Evolutionary conservation across 345 rosid genomes (phyloP), one percentile per base, ranked within the genome.

Genomic region (Acer saccharum): DNA sequence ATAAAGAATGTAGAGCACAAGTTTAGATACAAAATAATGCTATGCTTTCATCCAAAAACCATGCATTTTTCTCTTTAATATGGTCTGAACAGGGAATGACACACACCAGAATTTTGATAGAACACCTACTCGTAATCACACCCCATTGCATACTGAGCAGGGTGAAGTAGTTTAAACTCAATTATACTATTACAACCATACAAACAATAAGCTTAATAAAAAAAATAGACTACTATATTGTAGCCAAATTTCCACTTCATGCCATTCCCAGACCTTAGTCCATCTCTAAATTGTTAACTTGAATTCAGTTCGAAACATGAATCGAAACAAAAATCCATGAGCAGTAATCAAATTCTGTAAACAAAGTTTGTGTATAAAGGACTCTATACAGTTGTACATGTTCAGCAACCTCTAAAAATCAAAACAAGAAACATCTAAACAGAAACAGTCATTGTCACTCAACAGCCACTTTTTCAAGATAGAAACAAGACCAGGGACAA

Each of bases 321-420:
- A 46, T n/a, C 48, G 3, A 25, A 21, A 65, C 14, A 60, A 20
- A 60, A 72, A 44, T 4, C 43, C 76, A 39, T 41, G 54, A n/a
- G 57, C 68, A 39, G 58, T 11, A 62, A 58, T 32, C 35, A 29
- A 72, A 63, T 64, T 60, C 62, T 17, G 25, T 1, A 55, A 65
- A 67, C 68, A 76, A 71, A 60, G n/a, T 64, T n/a, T 10, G 2
- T 6, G 72, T 21, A 21, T 12, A 62, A 72, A 17, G 41, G 64
- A 25, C 60, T 48, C 14, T 16, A 21, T 35, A 14, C 10, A 66
- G 55, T 46, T 74, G 35, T 44, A 69, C 74, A 32, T 21, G 29
- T 58, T 76, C 69, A 69, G 57, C 74, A 48, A 29, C 70, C 61
- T 76, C 71, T 74, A 58, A 60, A 43, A 81, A 64, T 21, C 62